These are phyloP conservation scores for Puya raimondii DNA, from an alignment of 176 grass and related monocot genomes.

Conservation along the genomic window DNA sequence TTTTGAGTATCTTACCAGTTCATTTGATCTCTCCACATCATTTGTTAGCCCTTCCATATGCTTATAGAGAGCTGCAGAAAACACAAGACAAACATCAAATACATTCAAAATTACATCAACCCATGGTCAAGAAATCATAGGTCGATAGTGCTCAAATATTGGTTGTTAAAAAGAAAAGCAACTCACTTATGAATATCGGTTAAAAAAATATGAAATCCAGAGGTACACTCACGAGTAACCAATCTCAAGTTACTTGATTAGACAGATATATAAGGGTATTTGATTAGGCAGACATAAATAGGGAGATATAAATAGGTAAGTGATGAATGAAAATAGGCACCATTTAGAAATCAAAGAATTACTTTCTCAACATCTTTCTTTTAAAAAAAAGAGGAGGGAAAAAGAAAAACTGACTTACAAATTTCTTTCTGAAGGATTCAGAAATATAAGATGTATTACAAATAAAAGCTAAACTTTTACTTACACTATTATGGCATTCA, in stretches of 20 bases:
- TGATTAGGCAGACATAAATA: background rate
- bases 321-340: background rate
- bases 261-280: background rate
- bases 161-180: background rate
- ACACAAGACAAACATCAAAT: conserved; percentile 18
- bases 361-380: no score
- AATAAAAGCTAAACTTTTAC: no score
- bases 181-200: background rate
- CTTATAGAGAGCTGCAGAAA: conserved; percentile 59
- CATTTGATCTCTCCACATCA: conserved; percentile 94
- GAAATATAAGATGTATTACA: no score
- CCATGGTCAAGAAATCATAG: background rate
- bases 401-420: no score
- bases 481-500: no score
- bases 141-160: background rate
- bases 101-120: background rate
- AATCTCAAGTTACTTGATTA: background rate
- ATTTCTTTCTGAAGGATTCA: no score
- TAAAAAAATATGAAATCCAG: no score
- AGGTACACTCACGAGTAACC: no score
- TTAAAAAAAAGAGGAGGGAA: no score
- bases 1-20: conserved; percentile 48
- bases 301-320: background rate
- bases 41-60: conserved; percentile 88
- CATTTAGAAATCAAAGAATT: background rate